Conservation (phyloP, 495 filamentous ascomycete species). For the Podospora pseudocomata region DNA sequence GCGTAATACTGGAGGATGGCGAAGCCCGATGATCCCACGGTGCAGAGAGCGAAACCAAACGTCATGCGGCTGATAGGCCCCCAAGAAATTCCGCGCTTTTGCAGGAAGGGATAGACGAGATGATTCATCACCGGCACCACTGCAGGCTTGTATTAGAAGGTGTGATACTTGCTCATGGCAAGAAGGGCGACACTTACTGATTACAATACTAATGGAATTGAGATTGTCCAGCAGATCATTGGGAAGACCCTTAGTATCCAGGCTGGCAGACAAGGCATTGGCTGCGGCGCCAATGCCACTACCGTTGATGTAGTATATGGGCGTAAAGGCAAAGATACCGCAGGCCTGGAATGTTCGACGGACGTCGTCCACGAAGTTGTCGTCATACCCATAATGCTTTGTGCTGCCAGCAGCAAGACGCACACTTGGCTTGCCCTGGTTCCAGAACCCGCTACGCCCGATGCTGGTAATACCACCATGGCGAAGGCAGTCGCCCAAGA, state of each 20-base stretch:
- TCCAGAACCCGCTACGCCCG: slow-evolving; percentile 58
- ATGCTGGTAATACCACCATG: slow-evolving; percentile 53
- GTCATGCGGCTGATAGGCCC: slow-evolving; percentile 71
- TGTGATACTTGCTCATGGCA: neutral
- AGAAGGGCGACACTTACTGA: slow-evolving; percentile 28
- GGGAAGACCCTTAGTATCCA: slow-evolving; percentile 63
- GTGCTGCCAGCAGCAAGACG: slow-evolving; percentile 48
- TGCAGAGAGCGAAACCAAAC: slow-evolving; percentile 63
- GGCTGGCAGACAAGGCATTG: slow-evolving; percentile 54
- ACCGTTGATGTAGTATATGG: slow-evolving; percentile 64
- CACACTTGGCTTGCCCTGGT: slow-evolving; percentile 59
- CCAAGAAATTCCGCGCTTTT: slow-evolving; percentile 59
- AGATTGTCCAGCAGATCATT: slow-evolving; percentile 78
- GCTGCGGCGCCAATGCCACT: slow-evolving; percentile 46
- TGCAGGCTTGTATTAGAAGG: neutral
- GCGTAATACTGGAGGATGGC: slow-evolving; percentile 70
- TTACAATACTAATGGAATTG: slow-evolving; percentile 67
- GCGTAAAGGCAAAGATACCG: slow-evolving; percentile 61
- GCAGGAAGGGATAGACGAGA: slow-evolving; percentile 62
- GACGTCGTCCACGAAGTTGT: slow-evolving; percentile 57
- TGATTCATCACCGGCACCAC: slow-evolving; percentile 64
- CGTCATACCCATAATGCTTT: slow-evolving; percentile 42
- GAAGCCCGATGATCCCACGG: slow-evolving; percentile 60
- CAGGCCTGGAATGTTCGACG: slow-evolving; percentile 56
- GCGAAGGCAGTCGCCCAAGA: slow-evolving; percentile 52